phyloP scores from a whole-genome alignment of 164 flowering plant species.

The Liquidambar formosana region DNA sequence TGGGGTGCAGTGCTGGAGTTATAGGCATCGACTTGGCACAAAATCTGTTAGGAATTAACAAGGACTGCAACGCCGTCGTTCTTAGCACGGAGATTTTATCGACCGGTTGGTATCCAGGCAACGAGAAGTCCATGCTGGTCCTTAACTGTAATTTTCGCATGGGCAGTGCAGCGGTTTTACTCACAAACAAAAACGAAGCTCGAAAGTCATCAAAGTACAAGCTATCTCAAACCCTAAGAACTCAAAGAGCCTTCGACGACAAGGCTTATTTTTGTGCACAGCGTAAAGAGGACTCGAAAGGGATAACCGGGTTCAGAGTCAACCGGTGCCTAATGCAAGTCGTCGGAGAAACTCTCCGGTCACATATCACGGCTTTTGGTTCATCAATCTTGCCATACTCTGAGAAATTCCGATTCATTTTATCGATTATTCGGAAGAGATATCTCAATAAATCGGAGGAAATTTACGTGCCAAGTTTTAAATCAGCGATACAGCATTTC shows the following conservation, averaged over 20 bases:
- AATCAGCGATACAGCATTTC: constrained; percentile 47
- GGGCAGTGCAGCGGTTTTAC: constrained; percentile 63
- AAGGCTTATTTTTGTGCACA: constrained; percentile 38
- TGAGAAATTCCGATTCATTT: constrained; percentile 33
- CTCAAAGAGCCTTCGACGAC: constrained; percentile 49
- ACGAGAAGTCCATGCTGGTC: constrained; percentile 45
- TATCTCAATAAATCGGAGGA: constrained; percentile 26
- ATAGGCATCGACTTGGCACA: constrained; percentile 46
- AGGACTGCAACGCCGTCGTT: constrained; percentile 47
- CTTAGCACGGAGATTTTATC: constrained; percentile 74
- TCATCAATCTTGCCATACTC: constrained; percentile 41
- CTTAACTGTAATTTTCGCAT: constrained; percentile 69
- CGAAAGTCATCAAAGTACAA: constrained; percentile 39
- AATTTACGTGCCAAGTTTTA: constrained; percentile 59
- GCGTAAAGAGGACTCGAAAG: constrained; percentile 56
- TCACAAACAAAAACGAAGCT: constrained; percentile 37
- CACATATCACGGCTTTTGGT: constrained; percentile 39
- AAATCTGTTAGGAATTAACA: constrained; percentile 36
- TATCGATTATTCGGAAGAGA: constrained; percentile 30
- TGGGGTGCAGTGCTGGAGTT: constrained; percentile 80
- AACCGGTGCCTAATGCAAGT: constrained; percentile 36
- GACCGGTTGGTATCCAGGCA: constrained; percentile 69
- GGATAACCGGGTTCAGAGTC: constrained; percentile 58
- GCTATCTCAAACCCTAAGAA: constrained; percentile 31
- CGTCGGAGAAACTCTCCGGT: constrained; percentile 45